phyloP scores from a whole-genome alignment of 768 basidiomycete species.

The Holtermannia corniformis region DNA sequence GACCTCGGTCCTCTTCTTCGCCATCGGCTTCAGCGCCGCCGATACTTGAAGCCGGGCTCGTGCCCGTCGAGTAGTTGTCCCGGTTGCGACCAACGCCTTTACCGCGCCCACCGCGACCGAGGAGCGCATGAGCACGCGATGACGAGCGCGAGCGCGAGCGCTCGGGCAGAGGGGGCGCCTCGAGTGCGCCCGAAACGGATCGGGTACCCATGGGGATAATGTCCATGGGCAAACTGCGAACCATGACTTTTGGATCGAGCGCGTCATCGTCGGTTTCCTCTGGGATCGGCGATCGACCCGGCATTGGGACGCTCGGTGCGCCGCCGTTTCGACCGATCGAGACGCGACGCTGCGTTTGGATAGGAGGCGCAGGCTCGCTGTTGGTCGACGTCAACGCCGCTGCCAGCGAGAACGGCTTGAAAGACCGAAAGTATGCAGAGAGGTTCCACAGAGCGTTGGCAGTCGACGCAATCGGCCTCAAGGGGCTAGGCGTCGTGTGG shows the following conservation, averaged over 20 bases:
- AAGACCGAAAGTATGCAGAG: slow-evolving; percentile 21
- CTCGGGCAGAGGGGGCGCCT: background rate
- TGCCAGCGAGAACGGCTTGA: slow-evolving; percentile 24
- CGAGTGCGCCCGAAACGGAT: background rate
- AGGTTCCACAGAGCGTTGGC: slow-evolving; percentile 27
- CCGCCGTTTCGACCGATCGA: background rate
- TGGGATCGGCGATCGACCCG: background rate
- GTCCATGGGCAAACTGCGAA: slow-evolving; percentile 31
- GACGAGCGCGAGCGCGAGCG: background rate
- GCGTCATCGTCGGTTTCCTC: slow-evolving; percentile 2
- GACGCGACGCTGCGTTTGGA: background rate
- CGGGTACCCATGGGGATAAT: slow-evolving; percentile 10
- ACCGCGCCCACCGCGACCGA: background rate
- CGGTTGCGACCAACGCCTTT: background rate
- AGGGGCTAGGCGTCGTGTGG: slow-evolving; percentile 1
- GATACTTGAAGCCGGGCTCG: background rate
- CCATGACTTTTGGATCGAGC: slow-evolving; percentile 18
- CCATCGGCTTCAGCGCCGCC: background rate
- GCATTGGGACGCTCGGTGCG: background rate
- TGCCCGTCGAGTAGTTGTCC: background rate
- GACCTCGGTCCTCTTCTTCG: background rate
- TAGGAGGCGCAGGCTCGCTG: background rate
- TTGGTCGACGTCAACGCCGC: background rate
- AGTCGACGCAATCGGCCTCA: slow-evolving; percentile 11
- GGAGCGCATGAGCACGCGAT: background rate